Base-by-base conservation (phyloP, 768 basidiomycete genomes). In the Kwoniella pini region DNA sequence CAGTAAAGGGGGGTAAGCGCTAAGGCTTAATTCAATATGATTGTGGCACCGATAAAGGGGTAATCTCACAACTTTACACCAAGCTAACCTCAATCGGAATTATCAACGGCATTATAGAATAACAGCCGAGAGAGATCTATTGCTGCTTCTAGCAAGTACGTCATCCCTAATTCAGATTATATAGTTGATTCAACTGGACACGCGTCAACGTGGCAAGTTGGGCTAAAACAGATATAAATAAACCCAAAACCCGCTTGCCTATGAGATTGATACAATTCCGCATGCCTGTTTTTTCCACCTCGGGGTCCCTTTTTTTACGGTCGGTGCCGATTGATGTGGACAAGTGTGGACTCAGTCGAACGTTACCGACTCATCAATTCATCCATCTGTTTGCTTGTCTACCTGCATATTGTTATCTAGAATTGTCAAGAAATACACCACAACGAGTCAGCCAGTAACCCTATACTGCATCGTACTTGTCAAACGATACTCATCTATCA, bases 21-120 rank as follows among this genome's bases (percentile, higher is more conserved):
- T 13, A 19, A 19, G 40, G 19, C 6, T 7, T 13, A 27, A 31
- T 17, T 28, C 17, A 30, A 30, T 4, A 5, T 0, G 13, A 21
- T 19, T 50, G 48, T 50, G 48, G 48, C 48, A 50, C 27, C 48
- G 48, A 30, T 17, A 24, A 50, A 15, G 17, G 48, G 48, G 48
- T 21, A 50, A 50, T 21, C 48, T 10, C 48, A 50, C 13, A 31
- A 30, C 10, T 11, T 33, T 50, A 7, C n/a, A 27, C 9, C 24
- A 27, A 50, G 4, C 7, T 22, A 12, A 24, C 24, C 15, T 36
- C 7, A 36, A 36, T 36, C 33, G 33, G 33, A 36, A 36, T 7
- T 50, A 17, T 30, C 17, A 13, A 36, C 48, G 48, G 48, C 48
- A 24, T 50, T 50, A 50, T 50, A 31, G 27, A 30, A 27, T 36